phyloP scores from a whole-genome alignment of 805 yeast species.

The Suhomyces sp. region DNA sequence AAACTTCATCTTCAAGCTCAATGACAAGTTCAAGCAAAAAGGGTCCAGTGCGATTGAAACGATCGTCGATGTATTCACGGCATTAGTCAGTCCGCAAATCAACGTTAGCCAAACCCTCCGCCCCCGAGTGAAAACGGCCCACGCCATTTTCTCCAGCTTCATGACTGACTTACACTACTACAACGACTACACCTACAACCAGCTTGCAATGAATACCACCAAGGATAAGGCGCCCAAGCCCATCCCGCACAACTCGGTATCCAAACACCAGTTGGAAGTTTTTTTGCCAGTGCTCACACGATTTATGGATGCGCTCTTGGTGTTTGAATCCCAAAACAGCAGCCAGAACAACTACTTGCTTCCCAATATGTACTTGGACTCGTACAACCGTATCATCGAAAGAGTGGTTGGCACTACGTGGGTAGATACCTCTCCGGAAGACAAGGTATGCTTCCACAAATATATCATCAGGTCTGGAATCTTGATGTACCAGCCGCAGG shows the following conservation, averaged over 20 bases:
- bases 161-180: constrained; percentile 26
- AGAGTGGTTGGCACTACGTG: constrained; percentile 26
- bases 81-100: constrained; percentile 16
- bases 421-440: constrained; percentile 14
- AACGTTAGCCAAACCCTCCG: constrained; percentile 16
- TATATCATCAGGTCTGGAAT: constrained; percentile 28
- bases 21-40: constrained; percentile 18
- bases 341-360: constrained; percentile 13
- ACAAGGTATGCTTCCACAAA: constrained; percentile 21
- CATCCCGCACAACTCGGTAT: constrained; percentile 22
- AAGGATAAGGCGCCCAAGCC: constrained; percentile 10
- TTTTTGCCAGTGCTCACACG: constrained; percentile 19
- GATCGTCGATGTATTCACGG: constrained; percentile 27
- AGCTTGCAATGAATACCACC: constrained; percentile 2
- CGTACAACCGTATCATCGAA: constrained; percentile 23
- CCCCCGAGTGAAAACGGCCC: constrained; percentile 28
- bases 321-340: constrained; percentile 13
- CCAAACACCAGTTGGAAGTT: constrained; percentile 20
- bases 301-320: constrained; percentile 24
- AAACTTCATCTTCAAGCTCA: constrained; percentile 32
- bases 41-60: constrained; percentile 18
- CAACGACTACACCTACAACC: constrained; percentile 27
- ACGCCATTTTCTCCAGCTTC: constrained; percentile 28
- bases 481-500: constrained; percentile 26
- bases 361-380: constrained; percentile 19